Evolutionary conservation across 2,329 filamentous ascomycete species (phyloP), one percentile per base, ranked within the genome.

Genomic region (Monosporascus cannonballus): DNA sequence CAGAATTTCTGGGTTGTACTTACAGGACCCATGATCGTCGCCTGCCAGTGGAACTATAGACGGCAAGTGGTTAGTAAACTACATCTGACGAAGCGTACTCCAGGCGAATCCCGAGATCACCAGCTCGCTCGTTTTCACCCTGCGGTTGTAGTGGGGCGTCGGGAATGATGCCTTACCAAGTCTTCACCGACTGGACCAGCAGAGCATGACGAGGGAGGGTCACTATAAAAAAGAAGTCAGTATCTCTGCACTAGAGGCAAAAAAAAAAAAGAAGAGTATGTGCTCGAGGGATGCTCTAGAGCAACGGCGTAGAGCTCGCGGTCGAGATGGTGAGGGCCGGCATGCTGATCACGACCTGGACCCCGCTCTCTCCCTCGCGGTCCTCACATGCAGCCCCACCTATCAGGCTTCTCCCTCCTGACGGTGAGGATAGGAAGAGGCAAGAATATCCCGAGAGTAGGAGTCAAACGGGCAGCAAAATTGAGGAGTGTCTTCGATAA

Each of bases 21-120:
- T 85, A 96, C 90, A 72, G 94, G 94, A 76, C 94, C 94, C 94
- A 99, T 99, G 73, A 99, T 99, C 50, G 94, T 99, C 68, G 94
- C 94, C 86, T 99, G 94, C 94, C 94, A 99, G 85, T 97, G 94
- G 72, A 99, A 99, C 93, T 99, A 66, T 66, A 57, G 51, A 47
- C 55, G 53, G 45, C 47, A 48, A 55, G 37, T 30, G 49, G 63
- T 76, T 59, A 76, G 71, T 55, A 56, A 58, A 55, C 48, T 50
- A 52, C 46, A 22, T 48, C 9, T 11, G 20, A 9, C 11, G 18
- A 17, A 39, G 24, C 9, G 11, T n/a, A 6, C n/a, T 17, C 25
- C 14, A 24, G 14, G 25, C 48, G 47, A 53, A 46, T 45, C 38
- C 48, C 49, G 55, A 54, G 51, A 61, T 54, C 50, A 50, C 49